Base-by-base conservation (phyloP, 257 asterid genomes). In the Solanum sparsipilum region DNA sequence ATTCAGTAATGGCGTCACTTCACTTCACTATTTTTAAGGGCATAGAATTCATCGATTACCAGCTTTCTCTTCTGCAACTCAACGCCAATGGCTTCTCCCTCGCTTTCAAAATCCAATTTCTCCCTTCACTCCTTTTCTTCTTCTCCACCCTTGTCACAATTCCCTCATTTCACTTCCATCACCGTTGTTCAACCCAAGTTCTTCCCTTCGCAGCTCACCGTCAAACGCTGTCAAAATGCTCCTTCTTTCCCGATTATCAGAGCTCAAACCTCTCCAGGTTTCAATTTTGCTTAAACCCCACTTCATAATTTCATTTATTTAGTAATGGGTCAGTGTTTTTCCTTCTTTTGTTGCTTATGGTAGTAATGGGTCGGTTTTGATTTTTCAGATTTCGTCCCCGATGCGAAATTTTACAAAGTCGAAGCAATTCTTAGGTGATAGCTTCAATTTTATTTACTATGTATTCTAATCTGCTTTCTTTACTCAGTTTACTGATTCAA, bases 341-440 rank as follows among this genome's bases (percentile, higher is more conserved):
- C 35, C 9, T 38, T 70, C 29, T 27, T 16, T 41, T 16, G 48
- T 39, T 56, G 13, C 9, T 63, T 20, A 56, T 38, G 8, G 5
- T 18, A 23, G 15, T 20, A 9, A 21, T 73, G 46, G 81, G 81
- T 70, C 41, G 29, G 83, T 87, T 83, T 85, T 88, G 41, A 52
- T 71, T 25, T 83, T 88, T 82, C 88, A 94, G 99, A 90, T 89
- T 94, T 92, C 89, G 7, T 91, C 23, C 98, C 99, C 11, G 97
- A 92, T 67, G 96, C 98, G 65, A 90, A 92, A 18, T 96, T 94
- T 91, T 96, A 94, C 93, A 96, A 95, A 91, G 94, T 96, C 9
- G 99, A 96, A 93, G 99, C 98, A 16, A 92, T 96, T 91, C 87
- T 96, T n/a, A 96, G 99, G 99, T 96, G 56, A 35, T 63, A 63